Base-by-base conservation (phyloP, 1,139 yeast genomes). In the Zygosaccharomyces sapae region DNA sequence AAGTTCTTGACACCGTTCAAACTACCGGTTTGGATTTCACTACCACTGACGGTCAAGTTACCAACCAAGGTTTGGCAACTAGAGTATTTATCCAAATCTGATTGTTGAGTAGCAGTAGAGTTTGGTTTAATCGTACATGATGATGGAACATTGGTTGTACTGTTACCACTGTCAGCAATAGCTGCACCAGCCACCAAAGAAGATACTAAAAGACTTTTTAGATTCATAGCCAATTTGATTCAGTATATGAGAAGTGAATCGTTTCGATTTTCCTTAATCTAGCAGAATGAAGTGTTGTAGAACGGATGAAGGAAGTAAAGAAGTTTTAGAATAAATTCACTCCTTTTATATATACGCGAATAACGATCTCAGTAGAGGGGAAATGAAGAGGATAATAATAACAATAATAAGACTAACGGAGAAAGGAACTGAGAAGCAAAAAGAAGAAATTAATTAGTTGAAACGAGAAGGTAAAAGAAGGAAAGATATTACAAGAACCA, bases 1-100 rank as follows among this genome's bases (percentile, higher is more conserved):
- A 92, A 73, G 62, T 77, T 80, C 72, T 84, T 71, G 56, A 82
- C 80, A 55, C 78, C 78, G 58, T 76, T 74, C 61, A 81, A 68
- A 54, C 79, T 76, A 59, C 83, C 79, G 53, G 77, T 59, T 57
- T 80, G 80, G 49, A 83, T 70, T 30, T 33, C 6, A 43, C 66
- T 69, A 72, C 90, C 88, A 52, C 78, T 65, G 65, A 92, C 75
- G 70, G 75, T 70, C 62, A 92, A 72, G 67, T 83, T 83, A 74
- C 97, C 97, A 55, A 78, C 78, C 57, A 90, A 78, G 55, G 90
- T 85, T 41, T 79, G 70, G 81, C 98, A 92, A 41, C 81, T 75
- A 50, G 86, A 71, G 54, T 86, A 77, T 39, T 71, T 66, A 61
- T 86, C 94, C 65, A 92, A 80, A 58, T 88, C 90, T 34, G 85